Percentiles rank a stretch among this genome's conserved stretches.
Evolutionary conservation across 2,329 filamentous ascomycete genomes (phyloP).

Genomic region (Monilinia aucupariae): DNA sequence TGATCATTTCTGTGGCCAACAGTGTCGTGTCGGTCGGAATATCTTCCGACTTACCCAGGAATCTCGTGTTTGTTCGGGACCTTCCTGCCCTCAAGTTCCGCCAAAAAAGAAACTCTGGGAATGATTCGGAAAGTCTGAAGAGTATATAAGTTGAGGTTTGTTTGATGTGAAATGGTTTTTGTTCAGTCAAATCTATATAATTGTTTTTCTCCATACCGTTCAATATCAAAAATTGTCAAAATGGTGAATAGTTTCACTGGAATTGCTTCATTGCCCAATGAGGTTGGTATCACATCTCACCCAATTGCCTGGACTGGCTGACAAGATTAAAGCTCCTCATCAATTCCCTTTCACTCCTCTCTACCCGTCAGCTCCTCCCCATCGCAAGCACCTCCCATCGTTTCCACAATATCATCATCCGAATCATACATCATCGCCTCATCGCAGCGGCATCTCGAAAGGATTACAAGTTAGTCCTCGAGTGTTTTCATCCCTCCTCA

Average conservation of each 20-base stretch:
- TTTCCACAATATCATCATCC: slow-evolving; percentile 57
- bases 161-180: not conserved
- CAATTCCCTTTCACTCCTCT: slow-evolving; percentile 44
- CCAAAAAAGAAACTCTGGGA: not conserved
- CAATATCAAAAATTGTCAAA: slow-evolving; percentile 7
- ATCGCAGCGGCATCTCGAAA: slow-evolving; percentile 49
- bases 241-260: slow-evolving; percentile 20
- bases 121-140: not conserved
- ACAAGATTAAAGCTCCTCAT: slow-evolving; percentile 43
- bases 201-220: not conserved
- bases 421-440: slow-evolving; percentile 60
- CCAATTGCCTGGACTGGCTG: not conserved
- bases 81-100: not conserved
- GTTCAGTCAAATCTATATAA: not conserved
- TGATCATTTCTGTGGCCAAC: not conserved
- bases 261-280: slow-evolving; percentile 27
- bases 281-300: slow-evolving; percentile 20
- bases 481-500: slow-evolving; percentile 70
- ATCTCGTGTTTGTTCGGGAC: not conserved
- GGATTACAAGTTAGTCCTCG: slow-evolving; percentile 65
- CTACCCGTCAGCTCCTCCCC: slow-evolving; percentile 49
- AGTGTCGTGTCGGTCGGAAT: not conserved
- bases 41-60: slow-evolving; percentile 1
- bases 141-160: not conserved
- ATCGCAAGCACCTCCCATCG: slow-evolving; percentile 55